phyloP scores from a whole-genome alignment of 805 yeast species.

The Lipomyces spencermartinsiae region DNA sequence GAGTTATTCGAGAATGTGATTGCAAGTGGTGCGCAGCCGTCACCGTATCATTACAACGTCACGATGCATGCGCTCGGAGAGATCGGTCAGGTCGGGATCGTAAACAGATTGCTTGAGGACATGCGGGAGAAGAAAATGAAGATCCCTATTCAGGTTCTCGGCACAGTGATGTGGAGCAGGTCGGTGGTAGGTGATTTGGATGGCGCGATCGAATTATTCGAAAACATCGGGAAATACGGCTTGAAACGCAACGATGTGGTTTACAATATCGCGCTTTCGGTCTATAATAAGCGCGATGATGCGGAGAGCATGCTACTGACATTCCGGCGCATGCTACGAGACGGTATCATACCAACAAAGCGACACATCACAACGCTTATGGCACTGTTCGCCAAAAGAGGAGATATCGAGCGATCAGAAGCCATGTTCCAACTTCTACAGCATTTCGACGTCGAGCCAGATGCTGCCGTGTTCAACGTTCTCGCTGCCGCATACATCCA shows the following conservation, averaged over 20 bases:
- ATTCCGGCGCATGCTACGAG: constrained; percentile 20
- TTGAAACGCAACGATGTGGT: constrained; percentile 22
- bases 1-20: constrained; percentile 26
- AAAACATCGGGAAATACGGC: constrained; percentile 11
- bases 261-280: constrained; percentile 30
- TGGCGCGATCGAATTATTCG: constrained; percentile 28
- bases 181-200: constrained; percentile 24
- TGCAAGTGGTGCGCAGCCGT: constrained; percentile 17
- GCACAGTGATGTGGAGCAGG: constrained; percentile 27
- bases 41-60: constrained; percentile 24
- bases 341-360: constrained; percentile 17
- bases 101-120: constrained; percentile 24
- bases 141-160: constrained; percentile 11
- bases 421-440: constrained; percentile 19
- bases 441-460: constrained; percentile 17
- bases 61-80: constrained; percentile 33
- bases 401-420: constrained; percentile 22
- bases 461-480: constrained; percentile 21
- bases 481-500: constrained; percentile 24
- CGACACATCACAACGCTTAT: constrained; percentile 33
- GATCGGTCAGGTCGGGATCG: constrained; percentile 26
- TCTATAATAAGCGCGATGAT: constrained; percentile 19
- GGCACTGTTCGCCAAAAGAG: constrained; percentile 26
- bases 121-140: constrained; percentile 15
- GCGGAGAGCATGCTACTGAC: constrained; percentile 23